Evolutionary conservation across 768 basidiomycete genomes (phyloP).

Genomic region (Dacryopinax spathularia): DNA sequence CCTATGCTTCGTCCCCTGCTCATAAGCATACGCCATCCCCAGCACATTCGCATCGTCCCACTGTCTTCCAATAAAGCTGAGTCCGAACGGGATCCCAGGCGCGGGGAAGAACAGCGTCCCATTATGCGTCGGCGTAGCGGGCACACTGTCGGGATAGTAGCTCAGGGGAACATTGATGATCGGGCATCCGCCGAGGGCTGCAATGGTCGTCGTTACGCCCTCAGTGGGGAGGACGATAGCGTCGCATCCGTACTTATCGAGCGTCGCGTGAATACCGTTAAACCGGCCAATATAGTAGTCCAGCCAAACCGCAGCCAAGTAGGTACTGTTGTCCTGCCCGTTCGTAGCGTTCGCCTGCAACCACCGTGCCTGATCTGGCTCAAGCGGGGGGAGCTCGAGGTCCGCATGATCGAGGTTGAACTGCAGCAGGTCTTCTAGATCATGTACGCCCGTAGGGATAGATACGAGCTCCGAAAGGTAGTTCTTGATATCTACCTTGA

Average conservation of each 20-base stretch:
- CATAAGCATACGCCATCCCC: slow-evolving; percentile 11
- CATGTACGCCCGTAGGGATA: background rate
- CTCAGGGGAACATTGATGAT: background rate
- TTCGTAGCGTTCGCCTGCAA: slow-evolving; percentile 38
- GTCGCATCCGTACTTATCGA: background rate
- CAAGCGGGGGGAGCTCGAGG: background rate
- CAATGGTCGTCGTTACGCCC: background rate
- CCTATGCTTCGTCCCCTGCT: slow-evolving; percentile 11
- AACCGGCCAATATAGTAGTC: slow-evolving; percentile 5
- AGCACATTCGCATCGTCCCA: slow-evolving; percentile 9
- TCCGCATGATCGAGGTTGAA: background rate
- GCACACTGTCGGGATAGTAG: background rate
- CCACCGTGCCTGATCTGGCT: slow-evolving; percentile 31
- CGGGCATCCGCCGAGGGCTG: background rate
- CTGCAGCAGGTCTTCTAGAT: background rate
- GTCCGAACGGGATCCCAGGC: slow-evolving; percentile 11
- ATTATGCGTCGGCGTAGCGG: background rate
- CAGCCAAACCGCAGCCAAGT: background rate
- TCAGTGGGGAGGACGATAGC: background rate
- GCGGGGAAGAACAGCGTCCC: slow-evolving; percentile 4
- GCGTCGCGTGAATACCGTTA: slow-evolving; percentile 8
- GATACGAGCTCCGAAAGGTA: background rate
- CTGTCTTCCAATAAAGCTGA: slow-evolving; percentile 10
- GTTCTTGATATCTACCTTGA: background rate
- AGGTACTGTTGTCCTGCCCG: slow-evolving; percentile 12